Conservation (phyloP, 768 basidiomycete species). For the Termitomyces sp. region DNA sequence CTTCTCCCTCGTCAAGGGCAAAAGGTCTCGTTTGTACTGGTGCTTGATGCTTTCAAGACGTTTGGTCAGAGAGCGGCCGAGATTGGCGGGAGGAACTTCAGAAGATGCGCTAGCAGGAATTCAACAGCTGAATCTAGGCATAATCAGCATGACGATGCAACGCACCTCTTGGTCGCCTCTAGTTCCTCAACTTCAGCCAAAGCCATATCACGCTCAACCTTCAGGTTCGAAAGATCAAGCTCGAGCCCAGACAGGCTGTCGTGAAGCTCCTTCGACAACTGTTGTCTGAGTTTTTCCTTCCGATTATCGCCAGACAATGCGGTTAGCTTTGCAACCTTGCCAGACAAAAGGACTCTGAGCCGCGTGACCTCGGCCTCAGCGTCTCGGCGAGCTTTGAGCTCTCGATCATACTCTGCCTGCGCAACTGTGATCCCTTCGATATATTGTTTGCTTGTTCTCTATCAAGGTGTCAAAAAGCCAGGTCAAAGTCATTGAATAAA, state of each 20-base stretch:
- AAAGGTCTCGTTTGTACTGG: slow-evolving; percentile 85
- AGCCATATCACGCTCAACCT: slow-evolving; percentile 87
- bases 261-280: slow-evolving; percentile 75
- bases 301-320: slow-evolving; percentile 80
- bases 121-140: not conserved
- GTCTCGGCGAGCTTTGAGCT: slow-evolving; percentile 83
- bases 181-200: slow-evolving; percentile 94
- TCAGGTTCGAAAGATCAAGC: slow-evolving; percentile 81
- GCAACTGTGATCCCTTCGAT: slow-evolving; percentile 92
- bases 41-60: slow-evolving; percentile 85
- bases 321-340: slow-evolving; percentile 84
- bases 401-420: slow-evolving; percentile 91
- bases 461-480: slow-evolving; percentile 11
- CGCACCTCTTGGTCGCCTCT: slow-evolving; percentile 68
- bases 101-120: slow-evolving; percentile 26
- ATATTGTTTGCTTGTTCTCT: slow-evolving; percentile 91
- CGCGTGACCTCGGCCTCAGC: slow-evolving; percentile 91
- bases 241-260: slow-evolving; percentile 78
- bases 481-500: not conserved
- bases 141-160: slow-evolving; percentile 8
- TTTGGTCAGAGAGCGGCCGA: slow-evolving; percentile 74
- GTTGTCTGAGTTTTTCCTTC: slow-evolving; percentile 75
- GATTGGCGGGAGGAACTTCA: slow-evolving; percentile 42
- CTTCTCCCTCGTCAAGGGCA: slow-evolving; percentile 79
- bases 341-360: slow-evolving; percentile 80